These are phyloP conservation scores for Vitis labrusca DNA, from an alignment of 164 flowering plant species.

Conservation along the genomic window DNA sequence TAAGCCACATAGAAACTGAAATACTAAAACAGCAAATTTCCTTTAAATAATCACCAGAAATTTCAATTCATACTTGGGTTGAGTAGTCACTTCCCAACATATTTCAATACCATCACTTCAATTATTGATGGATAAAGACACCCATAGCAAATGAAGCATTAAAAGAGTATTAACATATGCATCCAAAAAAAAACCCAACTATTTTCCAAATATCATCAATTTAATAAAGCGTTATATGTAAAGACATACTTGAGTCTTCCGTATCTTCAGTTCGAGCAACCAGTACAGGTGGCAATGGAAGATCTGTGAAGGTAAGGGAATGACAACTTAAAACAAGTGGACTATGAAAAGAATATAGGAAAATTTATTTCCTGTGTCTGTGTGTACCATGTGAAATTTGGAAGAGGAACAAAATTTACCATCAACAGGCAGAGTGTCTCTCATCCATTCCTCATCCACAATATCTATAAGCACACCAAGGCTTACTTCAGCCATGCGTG, in stretches of 20 bases:
- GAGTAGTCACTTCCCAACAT: no score
- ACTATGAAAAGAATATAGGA: not conserved
- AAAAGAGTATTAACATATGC: no score
- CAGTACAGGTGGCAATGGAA: slow-evolving; percentile 54
- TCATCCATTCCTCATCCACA: slow-evolving; percentile 84
- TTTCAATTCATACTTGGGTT: no score
- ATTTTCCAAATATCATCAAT: not conserved
- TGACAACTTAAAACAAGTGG: no score
- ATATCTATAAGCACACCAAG: slow-evolving; percentile 61
- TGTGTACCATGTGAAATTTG: not conserved
- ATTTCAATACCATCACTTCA: no score
- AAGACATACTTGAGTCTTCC: slow-evolving; percentile 73
- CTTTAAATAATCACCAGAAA: no score
- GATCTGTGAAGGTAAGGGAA: slow-evolving; percentile 40
- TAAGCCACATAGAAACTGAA: no score
- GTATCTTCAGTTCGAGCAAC: slow-evolving; percentile 66
- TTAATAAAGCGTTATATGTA: not conserved
- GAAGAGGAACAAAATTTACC: slow-evolving; percentile 28
- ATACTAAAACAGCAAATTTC: no score
- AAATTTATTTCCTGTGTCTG: not conserved
- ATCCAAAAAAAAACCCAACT: no score
- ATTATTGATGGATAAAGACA: no score
- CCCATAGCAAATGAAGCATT: no score
- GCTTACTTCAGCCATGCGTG: slow-evolving; percentile 51
- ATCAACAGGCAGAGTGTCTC: slow-evolving; percentile 65